phyloP scores from a whole-genome alignment of 1,139 yeast species.

The Geotrichum europaeum region DNA sequence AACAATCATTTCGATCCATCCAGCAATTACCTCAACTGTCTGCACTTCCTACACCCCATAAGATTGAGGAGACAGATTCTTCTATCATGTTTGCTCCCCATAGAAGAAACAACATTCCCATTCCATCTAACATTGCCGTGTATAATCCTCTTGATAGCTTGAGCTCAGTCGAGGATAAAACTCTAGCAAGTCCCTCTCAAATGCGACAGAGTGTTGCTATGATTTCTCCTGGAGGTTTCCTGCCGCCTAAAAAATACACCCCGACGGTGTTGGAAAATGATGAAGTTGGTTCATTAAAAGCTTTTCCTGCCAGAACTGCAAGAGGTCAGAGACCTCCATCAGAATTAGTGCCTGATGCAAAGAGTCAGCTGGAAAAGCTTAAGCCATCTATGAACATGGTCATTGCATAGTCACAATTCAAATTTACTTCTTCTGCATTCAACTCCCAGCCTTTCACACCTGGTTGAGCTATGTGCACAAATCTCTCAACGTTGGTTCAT shows the following conservation, averaged over 20 bases:
- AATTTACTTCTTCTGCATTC: not conserved
- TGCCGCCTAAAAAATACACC: conserved; percentile 31
- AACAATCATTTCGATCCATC: conserved; percentile 10
- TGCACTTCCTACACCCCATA: conserved; percentile 32
- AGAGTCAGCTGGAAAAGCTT: conserved; percentile 25
- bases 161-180: conserved; percentile 18
- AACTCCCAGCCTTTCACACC: conserved; percentile 1
- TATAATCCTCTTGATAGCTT: conserved; percentile 22
- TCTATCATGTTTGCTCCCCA: conserved; percentile 32
- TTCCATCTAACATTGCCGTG: conserved; percentile 18
- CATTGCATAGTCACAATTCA: conserved; percentile 11
- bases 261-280: conserved; percentile 4
- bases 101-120: conserved; percentile 20
- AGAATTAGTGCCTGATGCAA: conserved; percentile 27
- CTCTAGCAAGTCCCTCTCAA: conserved; percentile 32
- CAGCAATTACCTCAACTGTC: conserved; percentile 26
- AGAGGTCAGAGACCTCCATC: conserved; percentile 14
- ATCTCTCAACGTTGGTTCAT: not conserved
- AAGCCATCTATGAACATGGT: conserved; percentile 31
- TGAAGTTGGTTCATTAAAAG: not conserved
- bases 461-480: not conserved
- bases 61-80: conserved; percentile 28
- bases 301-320: not conserved
- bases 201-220: conserved; percentile 30
- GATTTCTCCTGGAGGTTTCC: conserved; percentile 30